Base-by-base conservation (phyloP, 495 filamentous ascomycete genomes). In the Neurospora sp. region DNA sequence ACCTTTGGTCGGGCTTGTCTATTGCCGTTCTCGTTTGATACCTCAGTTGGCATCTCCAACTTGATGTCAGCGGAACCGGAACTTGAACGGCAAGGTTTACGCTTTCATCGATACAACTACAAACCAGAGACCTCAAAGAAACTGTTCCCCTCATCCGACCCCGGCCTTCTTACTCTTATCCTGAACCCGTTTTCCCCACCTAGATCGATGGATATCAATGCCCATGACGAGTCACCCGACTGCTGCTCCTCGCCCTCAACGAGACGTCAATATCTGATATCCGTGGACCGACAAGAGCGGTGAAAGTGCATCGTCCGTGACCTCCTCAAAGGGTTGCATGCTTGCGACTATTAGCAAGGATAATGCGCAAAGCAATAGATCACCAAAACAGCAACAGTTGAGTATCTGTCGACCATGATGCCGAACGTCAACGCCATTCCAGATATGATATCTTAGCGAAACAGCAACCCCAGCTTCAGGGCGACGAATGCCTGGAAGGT, bases 241-340 rank as follows among this genome's bases (percentile, higher is more conserved):
- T 66, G 27, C 27, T 18, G 35, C 53, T 66, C 53, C 12, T 35
- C 27, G 27, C 27, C 5, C 53, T 66, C 53, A 35, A 35, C 53
- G 27, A 61, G 53, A 61, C 53, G 27, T 35, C 53, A 61, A 66
- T 35, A 66, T 66, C 14, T 66, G 53, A 66, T 66, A 66, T 66
- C 27, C 27, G 6, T 66, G 53, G 53, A 66, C 76, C 74, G 71
- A 75, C 74, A 78, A 74, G 73, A 76, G 75, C 77, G 77, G 75
- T 80, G 77, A 80, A 77, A 66, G 70, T 38, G 12, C 42, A 73
- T 46, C 37, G 14, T 53, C 37, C 41, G 41, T 38, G 69, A 20
- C 66, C 35, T 44, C 61, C 27, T 69, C 40, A 38, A 20, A 69
- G 39, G 27, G 66, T 40, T 68, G 61, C 53, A 66, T 66, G 53